A percentile compares a stretch with the other conserved stretches of the same genome.
Conservation (phyloP, 805 yeast genomes). For the Saturnispora besseyi region DNA sequence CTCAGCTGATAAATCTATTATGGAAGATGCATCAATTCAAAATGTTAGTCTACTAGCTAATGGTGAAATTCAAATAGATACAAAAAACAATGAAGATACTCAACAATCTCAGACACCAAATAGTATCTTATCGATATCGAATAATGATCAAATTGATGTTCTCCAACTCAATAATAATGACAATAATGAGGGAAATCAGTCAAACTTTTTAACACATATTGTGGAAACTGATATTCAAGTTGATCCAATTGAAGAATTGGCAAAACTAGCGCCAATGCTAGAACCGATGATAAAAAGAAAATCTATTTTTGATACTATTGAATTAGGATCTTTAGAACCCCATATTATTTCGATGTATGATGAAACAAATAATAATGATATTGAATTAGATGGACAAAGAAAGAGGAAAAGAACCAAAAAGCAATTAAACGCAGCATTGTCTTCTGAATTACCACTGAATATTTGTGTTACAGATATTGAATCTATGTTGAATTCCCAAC, state of each 20-base stretch:
- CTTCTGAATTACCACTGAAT: constrained; percentile 16
- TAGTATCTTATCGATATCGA: neutral
- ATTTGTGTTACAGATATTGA: constrained; percentile 16
- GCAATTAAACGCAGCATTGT: constrained; percentile 9
- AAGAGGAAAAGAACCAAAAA: constrained; percentile 15
- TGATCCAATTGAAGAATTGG: constrained; percentile 1
- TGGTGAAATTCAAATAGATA: neutral
- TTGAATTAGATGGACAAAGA: constrained; percentile 9
- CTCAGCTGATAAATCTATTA: neutral
- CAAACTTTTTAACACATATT: neutral
- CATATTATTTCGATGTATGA: neutral
- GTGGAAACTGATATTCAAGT: neutral
- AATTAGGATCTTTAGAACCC: constrained; percentile 10
- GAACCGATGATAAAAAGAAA: neutral
- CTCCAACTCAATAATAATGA: neutral
- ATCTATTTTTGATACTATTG: constrained; percentile 8
- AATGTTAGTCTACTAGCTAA: neutral
- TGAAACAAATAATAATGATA: neutral
- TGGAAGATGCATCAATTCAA: neutral
- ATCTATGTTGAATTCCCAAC: constrained; percentile 18
- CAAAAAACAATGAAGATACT: neutral
- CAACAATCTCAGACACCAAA: neutral
- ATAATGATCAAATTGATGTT: neutral
- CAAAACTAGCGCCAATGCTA: neutral
- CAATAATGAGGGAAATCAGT: neutral